Percentiles rank a stretch among this genome's conserved stretches.
These are phyloP conservation scores for Amanita inopinata DNA, from an alignment of 768 basidiomycete species.

Conservation along the genomic window DNA sequence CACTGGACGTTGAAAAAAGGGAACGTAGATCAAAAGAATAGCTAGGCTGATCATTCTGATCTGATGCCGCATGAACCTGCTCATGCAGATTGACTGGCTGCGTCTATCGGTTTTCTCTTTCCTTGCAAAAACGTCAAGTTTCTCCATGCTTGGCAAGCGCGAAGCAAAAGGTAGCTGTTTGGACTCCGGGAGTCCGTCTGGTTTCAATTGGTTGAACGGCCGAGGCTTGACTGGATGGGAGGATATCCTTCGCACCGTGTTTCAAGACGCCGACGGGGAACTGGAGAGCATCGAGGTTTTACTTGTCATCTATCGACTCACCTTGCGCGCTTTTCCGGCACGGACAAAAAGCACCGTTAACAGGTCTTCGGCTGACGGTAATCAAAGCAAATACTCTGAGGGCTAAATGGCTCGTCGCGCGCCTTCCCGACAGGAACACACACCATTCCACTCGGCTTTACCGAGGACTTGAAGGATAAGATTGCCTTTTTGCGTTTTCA, in stretches of 20 bases:
- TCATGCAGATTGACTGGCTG: slow-evolving; percentile 2
- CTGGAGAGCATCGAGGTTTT: neutral
- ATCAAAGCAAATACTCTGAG: neutral
- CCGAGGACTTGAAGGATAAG: slow-evolving; percentile 4
- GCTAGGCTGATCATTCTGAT: slow-evolving; percentile 8
- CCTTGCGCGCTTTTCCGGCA: neutral
- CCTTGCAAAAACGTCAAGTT: too few relatives aligned
- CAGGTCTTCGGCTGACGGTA: neutral
- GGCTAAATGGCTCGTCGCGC: neutral
- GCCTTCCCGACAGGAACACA: slow-evolving; percentile 2
- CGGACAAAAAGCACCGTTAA: neutral
- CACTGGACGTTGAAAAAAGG: neutral
- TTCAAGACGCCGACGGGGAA: slow-evolving; percentile 8
- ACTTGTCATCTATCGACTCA: neutral
- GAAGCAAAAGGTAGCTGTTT: neutral
- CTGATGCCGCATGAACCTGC: slow-evolving; percentile 6
- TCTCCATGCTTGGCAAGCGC: too few relatives aligned
- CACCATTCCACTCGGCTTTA: slow-evolving; percentile 1
- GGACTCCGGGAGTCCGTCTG: neutral
- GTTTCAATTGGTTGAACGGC: neutral
- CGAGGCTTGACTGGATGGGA: too few relatives aligned
- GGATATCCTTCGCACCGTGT: neutral
- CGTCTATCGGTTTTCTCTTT: slow-evolving; percentile 4
- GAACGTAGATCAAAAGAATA: slow-evolving; percentile 5
- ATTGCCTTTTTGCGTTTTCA: neutral